Percentiles rank a stretch among this genome's conserved stretches.
These are phyloP conservation scores for Coffea canephora DNA, from an alignment of 257 asterid genomes.

Conservation along the genomic window DNA sequence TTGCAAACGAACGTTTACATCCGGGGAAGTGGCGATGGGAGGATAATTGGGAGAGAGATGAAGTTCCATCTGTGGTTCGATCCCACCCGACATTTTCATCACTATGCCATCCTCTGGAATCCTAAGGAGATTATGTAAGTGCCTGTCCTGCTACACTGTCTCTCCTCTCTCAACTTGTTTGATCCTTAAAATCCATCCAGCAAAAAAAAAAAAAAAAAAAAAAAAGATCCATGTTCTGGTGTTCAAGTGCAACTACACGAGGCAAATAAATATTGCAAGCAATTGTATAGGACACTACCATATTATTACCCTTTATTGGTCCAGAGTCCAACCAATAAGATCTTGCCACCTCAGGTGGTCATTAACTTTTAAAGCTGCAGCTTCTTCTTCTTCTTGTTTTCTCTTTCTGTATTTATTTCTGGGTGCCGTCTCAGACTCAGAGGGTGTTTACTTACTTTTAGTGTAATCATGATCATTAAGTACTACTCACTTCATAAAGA, in stretches of 20 bases:
- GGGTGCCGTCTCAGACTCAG: too few relatives aligned
- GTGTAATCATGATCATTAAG: not conserved
- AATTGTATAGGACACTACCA: not conserved
- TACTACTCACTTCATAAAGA: not conserved
- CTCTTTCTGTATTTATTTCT: too few relatives aligned
- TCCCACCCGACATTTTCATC: constrained; percentile 81
- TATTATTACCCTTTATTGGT: not conserved
- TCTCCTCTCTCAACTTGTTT: not conserved
- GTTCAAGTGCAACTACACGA: not conserved
- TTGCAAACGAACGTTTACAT: constrained; percentile 91
- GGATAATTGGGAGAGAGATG: constrained; percentile 84
- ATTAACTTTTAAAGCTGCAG: not conserved
- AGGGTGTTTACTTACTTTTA: not conserved
- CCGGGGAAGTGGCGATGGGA: constrained; percentile 92
- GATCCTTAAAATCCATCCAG: not conserved
- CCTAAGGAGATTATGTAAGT: constrained; percentile 79
- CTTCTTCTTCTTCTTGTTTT: too few relatives aligned
- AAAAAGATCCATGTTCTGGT: too few relatives aligned
- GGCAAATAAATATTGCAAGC: not conserved
- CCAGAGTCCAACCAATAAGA: not conserved
- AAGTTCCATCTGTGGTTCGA: constrained; percentile 94
- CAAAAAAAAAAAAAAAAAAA: not conserved
- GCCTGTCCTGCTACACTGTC: not conserved
- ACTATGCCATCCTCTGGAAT: constrained; percentile 82
- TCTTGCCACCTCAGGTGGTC: constrained; percentile 5